Evolutionary conservation across 2,329 filamentous ascomycete species (phyloP).

Genomic region (Fusarium haematococcum): DNA sequence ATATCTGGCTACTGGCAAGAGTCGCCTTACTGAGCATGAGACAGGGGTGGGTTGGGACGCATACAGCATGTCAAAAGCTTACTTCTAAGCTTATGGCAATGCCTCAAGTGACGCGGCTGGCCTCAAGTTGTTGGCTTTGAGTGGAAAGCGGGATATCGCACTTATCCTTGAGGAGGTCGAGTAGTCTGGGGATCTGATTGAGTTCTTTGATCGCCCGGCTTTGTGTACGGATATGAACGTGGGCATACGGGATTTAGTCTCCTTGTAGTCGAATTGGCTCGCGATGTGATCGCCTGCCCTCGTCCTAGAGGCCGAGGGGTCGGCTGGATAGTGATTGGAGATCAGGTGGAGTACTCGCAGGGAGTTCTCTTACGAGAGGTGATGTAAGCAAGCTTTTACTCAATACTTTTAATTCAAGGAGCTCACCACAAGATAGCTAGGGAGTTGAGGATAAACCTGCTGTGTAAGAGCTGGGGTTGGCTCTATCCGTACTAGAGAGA

Average conservation of each 20-base stretch:
- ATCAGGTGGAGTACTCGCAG: background rate
- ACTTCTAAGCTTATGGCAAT: background rate
- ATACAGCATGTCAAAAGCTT: too few relatives aligned
- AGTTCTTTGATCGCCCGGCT: slow-evolving; percentile 17
- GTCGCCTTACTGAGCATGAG: background rate
- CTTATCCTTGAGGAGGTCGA: slow-evolving; percentile 17
- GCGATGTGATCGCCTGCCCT: slow-evolving; percentile 11
- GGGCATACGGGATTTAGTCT: slow-evolving; percentile 8
- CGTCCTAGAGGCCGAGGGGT: background rate
- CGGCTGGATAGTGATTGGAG: too few relatives aligned
- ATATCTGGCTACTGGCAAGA: background rate
- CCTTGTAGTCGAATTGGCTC: slow-evolving; percentile 22
- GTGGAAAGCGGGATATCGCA: slow-evolving; percentile 20
- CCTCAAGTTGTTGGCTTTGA: slow-evolving; percentile 19
- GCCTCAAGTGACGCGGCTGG: background rate
- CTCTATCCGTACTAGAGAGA: slow-evolving; percentile 1
- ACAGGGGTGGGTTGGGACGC: background rate
- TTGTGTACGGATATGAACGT: slow-evolving; percentile 7
- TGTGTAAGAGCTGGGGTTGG: slow-evolving; percentile 1
- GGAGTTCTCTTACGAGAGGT: slow-evolving; percentile 17
- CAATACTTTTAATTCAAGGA: slow-evolving; percentile 22
- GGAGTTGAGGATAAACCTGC: slow-evolving; percentile 17
- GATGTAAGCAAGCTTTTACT: slow-evolving; percentile 20
- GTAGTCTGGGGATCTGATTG: slow-evolving; percentile 18
- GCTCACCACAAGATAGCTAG: slow-evolving; percentile 9